Percentiles rank a stretch among this genome's conserved stretches.
phyloP scores from a whole-genome alignment of 345 rosid species.

The Orychophragmus violaceus region DNA sequence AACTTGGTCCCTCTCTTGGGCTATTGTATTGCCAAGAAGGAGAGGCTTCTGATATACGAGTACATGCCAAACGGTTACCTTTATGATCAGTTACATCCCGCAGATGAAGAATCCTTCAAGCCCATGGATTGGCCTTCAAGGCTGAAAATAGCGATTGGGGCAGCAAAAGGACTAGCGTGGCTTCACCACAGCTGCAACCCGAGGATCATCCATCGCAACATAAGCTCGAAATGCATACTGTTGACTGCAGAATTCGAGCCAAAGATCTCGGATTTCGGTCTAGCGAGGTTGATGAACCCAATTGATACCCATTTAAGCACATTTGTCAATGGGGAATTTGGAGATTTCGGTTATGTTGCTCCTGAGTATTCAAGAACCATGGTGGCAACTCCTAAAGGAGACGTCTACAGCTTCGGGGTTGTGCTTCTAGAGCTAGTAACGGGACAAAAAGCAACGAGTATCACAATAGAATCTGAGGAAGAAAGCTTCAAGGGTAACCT shows the following conservation, averaged over 20 bases:
- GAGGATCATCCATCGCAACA: conserved; percentile 84
- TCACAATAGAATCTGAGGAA: conserved; percentile 44
- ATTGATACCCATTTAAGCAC: conserved; percentile 91
- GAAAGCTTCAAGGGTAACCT: conserved; percentile 83
- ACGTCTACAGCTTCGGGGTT: conserved; percentile 91
- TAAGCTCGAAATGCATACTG: conserved; percentile 89
- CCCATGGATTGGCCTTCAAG: conserved; percentile 82
- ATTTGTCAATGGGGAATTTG: conserved; percentile 94
- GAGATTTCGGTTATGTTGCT: conserved; percentile 92
- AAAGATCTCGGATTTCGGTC: conserved; percentile 89
- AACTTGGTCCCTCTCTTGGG: conserved; percentile 91
- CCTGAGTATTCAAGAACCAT: conserved; percentile 86
- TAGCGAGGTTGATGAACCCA: conserved; percentile 96
- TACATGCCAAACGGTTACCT: conserved; percentile 75
- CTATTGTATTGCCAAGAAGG: conserved; percentile 60
- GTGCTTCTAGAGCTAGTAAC: conserved; percentile 93
- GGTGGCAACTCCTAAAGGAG: conserved; percentile 90
- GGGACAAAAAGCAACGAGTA: conserved; percentile 71
- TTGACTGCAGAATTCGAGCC: conserved; percentile 78
- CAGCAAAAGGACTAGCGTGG: conserved; percentile 90
- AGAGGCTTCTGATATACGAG: conserved; percentile 72
- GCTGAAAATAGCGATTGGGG: conserved; percentile 76
- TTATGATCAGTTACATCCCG: conserved; percentile 46
- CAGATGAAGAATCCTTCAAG: conserved; percentile 40
- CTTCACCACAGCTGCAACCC: conserved; percentile 96